Evolutionary conservation across 192 early-diverging fungal species (phyloP), one percentile per base, ranked within the genome.

Genomic region (Linnemannia hyalina): DNA sequence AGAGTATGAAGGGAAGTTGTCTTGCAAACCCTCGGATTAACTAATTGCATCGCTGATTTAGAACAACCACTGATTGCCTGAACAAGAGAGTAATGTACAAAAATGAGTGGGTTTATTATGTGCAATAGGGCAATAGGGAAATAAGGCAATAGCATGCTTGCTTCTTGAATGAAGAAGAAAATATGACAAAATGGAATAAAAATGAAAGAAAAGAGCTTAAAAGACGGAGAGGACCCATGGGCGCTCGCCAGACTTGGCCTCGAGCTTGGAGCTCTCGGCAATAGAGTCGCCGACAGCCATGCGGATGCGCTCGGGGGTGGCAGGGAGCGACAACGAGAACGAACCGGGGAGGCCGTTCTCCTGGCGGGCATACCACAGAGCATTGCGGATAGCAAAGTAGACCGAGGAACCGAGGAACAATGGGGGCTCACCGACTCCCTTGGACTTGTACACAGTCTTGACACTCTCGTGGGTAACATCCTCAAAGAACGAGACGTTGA

Each of bases 401-500:
- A 96, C 95, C 4, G 93, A 91, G 0, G 93, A 80, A 10, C 96
- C 97, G 40, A 97, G 80, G 89, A 97, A 97, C 74, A 97, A 87
- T 49, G 97, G 97, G 38, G 96, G 97, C 80, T 97, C 97, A 13
- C 96, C 97, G 57, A 97, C 94, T 69, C 95, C 97, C 91, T 97
- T 97, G 60, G 92, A 93, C 68, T 93, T 93, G 80, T 94, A 94
- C 54, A 97, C 93, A 36, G 96, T 96, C 77, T 94, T 93, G 35
- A 95, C 89, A 57, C 88, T 74, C 1, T 87, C 87, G 72, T 93
- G 92, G 6, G 83, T 80, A 0, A 89, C 88, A 57, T 89, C 89
- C 85, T 92, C 91, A 46, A 93, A 87, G 57, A 97, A 90, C 16
- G 87, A 87, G 16, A 97, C 92, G 63, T 94, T 91, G 80, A 97